Evolutionary conservation across 1,284 basidiomycete species (phyloP).

Genomic region (Ceratobasidium sp.): DNA sequence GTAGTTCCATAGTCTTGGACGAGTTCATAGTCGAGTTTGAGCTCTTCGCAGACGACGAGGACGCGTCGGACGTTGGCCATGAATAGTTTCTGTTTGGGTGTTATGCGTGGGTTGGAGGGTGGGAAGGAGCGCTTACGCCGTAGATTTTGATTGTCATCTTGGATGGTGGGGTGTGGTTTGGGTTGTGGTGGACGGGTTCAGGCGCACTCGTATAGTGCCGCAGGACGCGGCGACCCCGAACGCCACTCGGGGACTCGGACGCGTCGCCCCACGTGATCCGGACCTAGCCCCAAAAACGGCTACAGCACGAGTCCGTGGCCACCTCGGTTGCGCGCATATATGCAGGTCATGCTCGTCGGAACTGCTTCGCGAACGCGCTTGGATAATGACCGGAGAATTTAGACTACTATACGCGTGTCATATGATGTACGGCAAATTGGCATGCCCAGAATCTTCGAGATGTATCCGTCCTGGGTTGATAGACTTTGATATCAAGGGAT

Average conservation of each 20-base stretch:
- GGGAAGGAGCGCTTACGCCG: neutral
- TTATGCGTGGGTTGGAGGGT: neutral
- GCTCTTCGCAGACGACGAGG: conserved; percentile 39
- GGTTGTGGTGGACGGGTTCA: neutral
- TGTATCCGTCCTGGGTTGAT: neutral
- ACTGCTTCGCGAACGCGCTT: conserved; percentile 5
- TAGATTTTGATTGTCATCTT: conserved; percentile 9
- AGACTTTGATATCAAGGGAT: neutral
- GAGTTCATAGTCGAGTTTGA: conserved; percentile 40
- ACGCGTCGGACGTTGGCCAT: conserved; percentile 46
- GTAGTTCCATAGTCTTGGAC: conserved; percentile 10
- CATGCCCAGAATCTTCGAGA: neutral
- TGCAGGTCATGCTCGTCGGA: neutral
- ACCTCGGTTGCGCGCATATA: conserved; percentile 13
- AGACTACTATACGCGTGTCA: neutral
- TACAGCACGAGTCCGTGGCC: too few species aligned
- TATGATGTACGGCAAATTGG: neutral
- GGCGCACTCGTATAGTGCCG: neutral
- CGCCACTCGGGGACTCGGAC: neutral
- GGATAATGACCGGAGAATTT: neutral
- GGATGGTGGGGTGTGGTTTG: neutral
- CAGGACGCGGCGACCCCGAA: neutral
- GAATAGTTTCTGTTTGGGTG: neutral
- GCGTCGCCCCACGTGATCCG: neutral
- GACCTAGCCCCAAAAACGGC: too few species aligned